A percentile compares a stretch with the other conserved stretches of the same genome.
Evolutionary conservation across 2,329 filamentous ascomycete species (phyloP).

Genomic region (Juglanconis sp.): DNA sequence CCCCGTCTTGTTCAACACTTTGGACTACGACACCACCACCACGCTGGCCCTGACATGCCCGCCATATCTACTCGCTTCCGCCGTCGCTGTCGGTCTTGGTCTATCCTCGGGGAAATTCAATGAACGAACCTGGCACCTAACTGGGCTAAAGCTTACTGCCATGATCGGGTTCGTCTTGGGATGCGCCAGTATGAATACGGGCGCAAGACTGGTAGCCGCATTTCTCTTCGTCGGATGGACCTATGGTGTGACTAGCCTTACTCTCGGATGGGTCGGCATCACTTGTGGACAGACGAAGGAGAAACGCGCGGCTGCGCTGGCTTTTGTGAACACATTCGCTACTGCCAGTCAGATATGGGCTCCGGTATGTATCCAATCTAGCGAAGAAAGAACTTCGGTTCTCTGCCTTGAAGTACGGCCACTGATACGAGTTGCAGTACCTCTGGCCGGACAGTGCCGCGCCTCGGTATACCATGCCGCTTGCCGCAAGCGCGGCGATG

Average conservation of each 20-base stretch:
- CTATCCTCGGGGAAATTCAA: constrained; percentile 43
- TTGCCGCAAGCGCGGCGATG: not conserved
- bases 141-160: constrained; percentile 36
- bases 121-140: constrained; percentile 47
- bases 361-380: not conserved
- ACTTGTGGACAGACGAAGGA: constrained; percentile 43
- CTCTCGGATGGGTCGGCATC: constrained; percentile 39
- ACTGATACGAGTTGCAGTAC: not conserved
- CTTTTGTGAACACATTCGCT: constrained; percentile 17
- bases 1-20: constrained; percentile 36
- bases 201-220: constrained; percentile 28
- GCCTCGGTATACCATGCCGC: not conserved
- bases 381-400: not conserved
- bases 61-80: constrained; percentile 40
- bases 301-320: constrained; percentile 43
- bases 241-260: constrained; percentile 41
- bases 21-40: constrained; percentile 41
- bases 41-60: constrained; percentile 46
- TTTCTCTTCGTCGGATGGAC: constrained; percentile 37
- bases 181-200: constrained; percentile 25
- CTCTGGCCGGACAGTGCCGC: constrained; percentile 3
- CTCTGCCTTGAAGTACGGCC: too few relatives aligned
- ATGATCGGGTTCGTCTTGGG: constrained; percentile 35
- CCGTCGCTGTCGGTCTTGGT: constrained; percentile 32
- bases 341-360: constrained; percentile 2